Conservation (phyloP, 2,329 filamentous ascomycete species). For the Apiospora koreana region DNA sequence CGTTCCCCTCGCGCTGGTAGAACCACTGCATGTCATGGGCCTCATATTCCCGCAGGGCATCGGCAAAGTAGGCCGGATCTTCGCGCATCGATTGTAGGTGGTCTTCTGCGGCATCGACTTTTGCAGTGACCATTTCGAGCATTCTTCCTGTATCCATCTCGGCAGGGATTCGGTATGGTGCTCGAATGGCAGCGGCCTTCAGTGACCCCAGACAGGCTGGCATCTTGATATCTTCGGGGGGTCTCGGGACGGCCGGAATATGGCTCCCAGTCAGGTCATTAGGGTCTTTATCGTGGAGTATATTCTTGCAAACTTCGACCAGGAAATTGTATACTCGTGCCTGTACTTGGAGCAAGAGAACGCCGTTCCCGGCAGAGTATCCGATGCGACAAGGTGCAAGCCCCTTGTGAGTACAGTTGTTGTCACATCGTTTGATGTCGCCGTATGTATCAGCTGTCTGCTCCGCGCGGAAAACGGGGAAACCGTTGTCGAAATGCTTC, state of each 20-base stretch:
- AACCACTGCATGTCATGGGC: neutral
- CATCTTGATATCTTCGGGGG: neutral
- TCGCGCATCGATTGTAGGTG: slow-evolving; percentile 21
- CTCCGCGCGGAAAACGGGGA: too few species aligned
- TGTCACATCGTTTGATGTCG: neutral
- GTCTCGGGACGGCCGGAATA: neutral
- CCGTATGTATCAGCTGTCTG: neutral
- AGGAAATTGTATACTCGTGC: neutral
- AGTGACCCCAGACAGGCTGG: neutral
- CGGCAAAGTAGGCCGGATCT: slow-evolving; percentile 19
- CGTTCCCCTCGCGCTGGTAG: neutral
- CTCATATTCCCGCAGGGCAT: slow-evolving; percentile 13
- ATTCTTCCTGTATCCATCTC: slow-evolving; percentile 14
- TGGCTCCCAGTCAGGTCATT: neutral
- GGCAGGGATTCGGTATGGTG: slow-evolving; percentile 16
- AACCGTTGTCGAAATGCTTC: too few species aligned
- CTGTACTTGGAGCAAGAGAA: neutral
- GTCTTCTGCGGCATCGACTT: slow-evolving; percentile 17
- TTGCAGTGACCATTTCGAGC: slow-evolving; percentile 15
- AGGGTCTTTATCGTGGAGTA: neutral
- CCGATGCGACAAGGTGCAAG: neutral
- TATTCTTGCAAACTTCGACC: neutral
- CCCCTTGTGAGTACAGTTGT: neutral
- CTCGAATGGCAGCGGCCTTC: slow-evolving; percentile 12
- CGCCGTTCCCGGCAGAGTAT: neutral